These are phyloP conservation scores for Exophiala phaeomuriformis DNA, from an alignment of 2,329 filamentous ascomycete genomes.

Conservation along the genomic window DNA sequence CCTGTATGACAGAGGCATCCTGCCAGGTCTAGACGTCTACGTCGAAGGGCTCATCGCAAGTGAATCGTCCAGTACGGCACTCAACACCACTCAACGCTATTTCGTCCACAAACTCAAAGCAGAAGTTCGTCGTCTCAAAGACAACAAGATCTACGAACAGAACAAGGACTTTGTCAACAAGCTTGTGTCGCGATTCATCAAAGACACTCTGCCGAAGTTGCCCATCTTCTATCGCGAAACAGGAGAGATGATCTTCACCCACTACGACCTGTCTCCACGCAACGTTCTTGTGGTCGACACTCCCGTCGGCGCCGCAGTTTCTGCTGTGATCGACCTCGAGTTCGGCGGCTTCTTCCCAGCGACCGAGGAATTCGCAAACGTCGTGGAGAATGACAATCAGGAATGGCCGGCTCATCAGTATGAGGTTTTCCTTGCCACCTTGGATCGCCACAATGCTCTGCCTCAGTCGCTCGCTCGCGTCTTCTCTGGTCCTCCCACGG, in stretches of 20 bases:
- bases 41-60: constrained; percentile 14
- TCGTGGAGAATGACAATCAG: constrained; percentile 16
- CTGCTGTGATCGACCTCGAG: constrained; percentile 31
- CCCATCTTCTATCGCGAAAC: constrained; percentile 6
- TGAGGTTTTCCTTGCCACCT: constrained; percentile 10
- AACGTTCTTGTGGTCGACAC: constrained; percentile 28
- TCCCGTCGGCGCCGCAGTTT: constrained; percentile 13
- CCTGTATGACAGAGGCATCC: constrained; percentile 14
- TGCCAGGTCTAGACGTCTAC: constrained; percentile 16
- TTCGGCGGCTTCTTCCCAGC: constrained; percentile 30
- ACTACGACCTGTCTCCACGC: constrained; percentile 26
- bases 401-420: constrained; percentile 18
- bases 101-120: constrained; percentile 6
- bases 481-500: neutral
- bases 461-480: constrained; percentile 8
- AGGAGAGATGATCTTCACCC: constrained; percentile 26
- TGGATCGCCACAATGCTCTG: constrained; percentile 10
- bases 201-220: constrained; percentile 14
- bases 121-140: constrained; percentile 9
- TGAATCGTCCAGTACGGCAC: constrained; percentile 2
- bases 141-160: constrained; percentile 8
- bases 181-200: constrained; percentile 12
- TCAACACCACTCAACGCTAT: constrained; percentile 10
- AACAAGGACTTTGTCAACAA: constrained; percentile 14
- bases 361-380: constrained; percentile 29